Evolutionary conservation across 441 rosid species (phyloP), one percentile per base, ranked within the genome.

Genomic region (Aquilaria agallochum): DNA sequence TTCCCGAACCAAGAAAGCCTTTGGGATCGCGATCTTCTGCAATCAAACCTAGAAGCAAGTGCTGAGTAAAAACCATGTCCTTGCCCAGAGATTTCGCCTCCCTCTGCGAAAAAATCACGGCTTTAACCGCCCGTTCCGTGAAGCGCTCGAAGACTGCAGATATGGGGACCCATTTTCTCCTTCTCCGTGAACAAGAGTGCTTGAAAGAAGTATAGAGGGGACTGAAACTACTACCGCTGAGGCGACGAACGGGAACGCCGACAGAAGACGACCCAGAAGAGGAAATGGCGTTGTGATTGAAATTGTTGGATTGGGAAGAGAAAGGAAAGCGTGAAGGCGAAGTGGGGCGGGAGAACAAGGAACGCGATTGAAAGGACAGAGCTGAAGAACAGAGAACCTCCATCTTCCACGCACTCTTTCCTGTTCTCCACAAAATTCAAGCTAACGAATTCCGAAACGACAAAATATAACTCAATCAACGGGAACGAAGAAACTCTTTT

Each of bases 101-200:
- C 59, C 83, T 81, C 69, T 88, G 98, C 1, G 98, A 92, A 59
- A 84, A 80, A 55, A 92, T 76, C 44, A 88, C 86, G 11, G 83
- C 85, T 67, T 89, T 88, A 58, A 92, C 73, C 10, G 98, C 92
- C n/a, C 88, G 71, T 70, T 92, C 96, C 1, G 96, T 86, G 69
- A 92, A 92, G 53, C 92, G 78, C 80, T 92, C 94, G 74, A 92
- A 92, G 47, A 82, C 95, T 0, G 95, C 90, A 33, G 87, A 81
- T 54, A 89, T 73, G 55, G 76, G 84, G 2, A 72, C 53, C 63
- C 74, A 50, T 80, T 69, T 86, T 66, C 77, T 78, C 4, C 80
- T 78, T 75, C 69, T 82, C 20, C 66, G 59, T 15, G 55, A 68
- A 55, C 64, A 67, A 45, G 59, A 53, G 42, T 62, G 51, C 65